phyloP scores from a whole-genome alignment of 2,329 filamentous ascomycete genomes.

The Xylariaceae sp. region DNA sequence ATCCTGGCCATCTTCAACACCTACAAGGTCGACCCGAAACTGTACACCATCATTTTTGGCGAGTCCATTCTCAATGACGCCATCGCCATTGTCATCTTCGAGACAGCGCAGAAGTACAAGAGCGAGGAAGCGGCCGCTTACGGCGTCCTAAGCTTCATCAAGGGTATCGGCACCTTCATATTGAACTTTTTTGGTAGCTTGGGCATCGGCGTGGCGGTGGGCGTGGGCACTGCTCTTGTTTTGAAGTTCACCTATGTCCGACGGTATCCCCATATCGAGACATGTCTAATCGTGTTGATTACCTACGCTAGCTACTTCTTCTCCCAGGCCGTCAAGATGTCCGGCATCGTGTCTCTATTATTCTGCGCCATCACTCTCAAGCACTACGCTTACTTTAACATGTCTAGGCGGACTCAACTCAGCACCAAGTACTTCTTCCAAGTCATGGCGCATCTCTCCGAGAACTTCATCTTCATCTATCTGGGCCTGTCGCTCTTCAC shows the following conservation, averaged over 20 bases:
- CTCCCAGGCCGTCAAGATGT: conserved; percentile 92
- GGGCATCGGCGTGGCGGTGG: conserved; percentile 82
- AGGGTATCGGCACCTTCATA: conserved; percentile 91
- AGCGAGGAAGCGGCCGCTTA: conserved; percentile 69
- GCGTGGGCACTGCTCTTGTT: conserved; percentile 80
- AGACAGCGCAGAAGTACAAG: conserved; percentile 92
- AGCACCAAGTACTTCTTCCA: conserved; percentile 98
- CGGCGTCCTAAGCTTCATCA: conserved; percentile 79
- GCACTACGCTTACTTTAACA: conserved; percentile 99
- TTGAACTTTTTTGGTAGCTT: conserved; percentile 94
- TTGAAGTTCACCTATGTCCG: conserved; percentile 94
- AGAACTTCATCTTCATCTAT: conserved; percentile 99
- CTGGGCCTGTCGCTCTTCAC: conserved; percentile 93
- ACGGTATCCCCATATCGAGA: conserved; percentile 93
- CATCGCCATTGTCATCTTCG: conserved; percentile 96
- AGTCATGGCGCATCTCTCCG: conserved; percentile 87
- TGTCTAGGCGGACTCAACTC: conserved; percentile 95
- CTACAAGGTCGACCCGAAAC: conserved; percentile 97
- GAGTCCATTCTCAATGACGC: conserved; percentile 98
- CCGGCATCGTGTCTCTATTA: conserved; percentile 91
- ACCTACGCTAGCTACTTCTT: conserved; percentile 98
- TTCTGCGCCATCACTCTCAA: conserved; percentile 99
- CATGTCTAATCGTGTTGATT: conserved; percentile 87
- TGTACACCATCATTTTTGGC: conserved; percentile 98
- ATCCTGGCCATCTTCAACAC: conserved; percentile 99